Evolutionary conservation across 176 grass and related monocot species (phyloP).

Genomic region (Secale cereale): DNA sequence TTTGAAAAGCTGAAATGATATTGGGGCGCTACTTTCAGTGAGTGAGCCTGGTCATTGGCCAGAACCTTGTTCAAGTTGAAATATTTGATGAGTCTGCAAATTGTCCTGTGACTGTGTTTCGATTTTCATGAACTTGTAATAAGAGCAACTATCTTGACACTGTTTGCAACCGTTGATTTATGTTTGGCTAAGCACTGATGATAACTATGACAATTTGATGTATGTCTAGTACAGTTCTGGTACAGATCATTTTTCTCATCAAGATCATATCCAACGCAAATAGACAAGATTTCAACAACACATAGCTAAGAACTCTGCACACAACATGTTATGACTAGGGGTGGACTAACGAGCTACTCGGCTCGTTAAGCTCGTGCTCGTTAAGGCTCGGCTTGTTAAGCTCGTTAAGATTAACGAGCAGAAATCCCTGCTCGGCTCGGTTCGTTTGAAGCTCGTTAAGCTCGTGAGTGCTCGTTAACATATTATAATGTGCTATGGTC

Average conservation of each 20-base stretch:
- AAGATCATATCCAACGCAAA: background rate
- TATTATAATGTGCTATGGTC: too few relatives aligned
- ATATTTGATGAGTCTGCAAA: background rate
- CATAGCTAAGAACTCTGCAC: background rate
- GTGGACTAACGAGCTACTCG: too few relatives aligned
- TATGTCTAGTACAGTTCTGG: background rate
- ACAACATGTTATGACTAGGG: background rate
- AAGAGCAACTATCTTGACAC: background rate
- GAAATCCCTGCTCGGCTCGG: too few relatives aligned
- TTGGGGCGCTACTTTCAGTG: background rate
- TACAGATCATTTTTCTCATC: background rate
- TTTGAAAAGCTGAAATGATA: slow-evolving; percentile 48
- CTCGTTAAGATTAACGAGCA: too few relatives aligned
- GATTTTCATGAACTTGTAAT: slow-evolving; percentile 20
- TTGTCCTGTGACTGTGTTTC: background rate
- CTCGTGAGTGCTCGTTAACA: too few relatives aligned
- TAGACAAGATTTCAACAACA: background rate
- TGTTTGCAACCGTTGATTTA: background rate
- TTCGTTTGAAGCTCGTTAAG: too few relatives aligned
- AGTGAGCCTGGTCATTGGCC: background rate
- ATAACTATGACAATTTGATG: background rate
- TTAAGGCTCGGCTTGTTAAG: too few relatives aligned
- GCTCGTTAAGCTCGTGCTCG: too few relatives aligned
- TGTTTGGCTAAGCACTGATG: background rate
- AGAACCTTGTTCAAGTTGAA: background rate